phyloP scores from a whole-genome alignment of 495 filamentous ascomycete genomes.

The Talaromyces stipitatus region DNA sequence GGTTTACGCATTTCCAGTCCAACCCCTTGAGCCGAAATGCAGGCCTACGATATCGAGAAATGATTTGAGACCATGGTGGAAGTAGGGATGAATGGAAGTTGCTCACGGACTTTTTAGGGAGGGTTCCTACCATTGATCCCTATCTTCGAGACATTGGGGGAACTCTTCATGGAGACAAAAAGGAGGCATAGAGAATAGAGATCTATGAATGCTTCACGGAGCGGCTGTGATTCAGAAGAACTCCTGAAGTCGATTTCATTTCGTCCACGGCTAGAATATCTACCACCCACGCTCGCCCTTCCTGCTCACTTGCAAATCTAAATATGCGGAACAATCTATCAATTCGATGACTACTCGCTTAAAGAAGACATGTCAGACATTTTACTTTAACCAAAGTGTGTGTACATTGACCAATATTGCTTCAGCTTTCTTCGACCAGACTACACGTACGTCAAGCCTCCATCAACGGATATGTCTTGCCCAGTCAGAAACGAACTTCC shows the following conservation, averaged over 20 bases:
- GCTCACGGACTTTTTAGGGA: constrained; percentile 42
- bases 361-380: too few relatives aligned
- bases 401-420: too few relatives aligned
- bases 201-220: too few relatives aligned
- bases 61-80: constrained; percentile 45
- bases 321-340: too few relatives aligned
- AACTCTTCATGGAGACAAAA: neutral
- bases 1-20: constrained; percentile 43
- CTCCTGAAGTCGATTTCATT: too few relatives aligned
- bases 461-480: constrained; percentile 1
- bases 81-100: constrained; percentile 48
- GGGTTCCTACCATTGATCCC: constrained; percentile 39
- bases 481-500: neutral
- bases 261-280: too few relatives aligned
- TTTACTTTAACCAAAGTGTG: too few relatives aligned
- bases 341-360: too few relatives aligned
- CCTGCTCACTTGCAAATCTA: too few relatives aligned
- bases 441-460: constrained; percentile 4
- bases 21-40: constrained; percentile 41
- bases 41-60: constrained; percentile 42
- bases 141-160: constrained; percentile 44
- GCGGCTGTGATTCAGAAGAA: too few relatives aligned
- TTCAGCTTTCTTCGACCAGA: neutral
- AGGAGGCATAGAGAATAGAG: neutral
- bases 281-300: too few relatives aligned